Evolutionary conservation across 164 flowering plant species (phyloP).

Genomic region (Protea cynaroides): DNA sequence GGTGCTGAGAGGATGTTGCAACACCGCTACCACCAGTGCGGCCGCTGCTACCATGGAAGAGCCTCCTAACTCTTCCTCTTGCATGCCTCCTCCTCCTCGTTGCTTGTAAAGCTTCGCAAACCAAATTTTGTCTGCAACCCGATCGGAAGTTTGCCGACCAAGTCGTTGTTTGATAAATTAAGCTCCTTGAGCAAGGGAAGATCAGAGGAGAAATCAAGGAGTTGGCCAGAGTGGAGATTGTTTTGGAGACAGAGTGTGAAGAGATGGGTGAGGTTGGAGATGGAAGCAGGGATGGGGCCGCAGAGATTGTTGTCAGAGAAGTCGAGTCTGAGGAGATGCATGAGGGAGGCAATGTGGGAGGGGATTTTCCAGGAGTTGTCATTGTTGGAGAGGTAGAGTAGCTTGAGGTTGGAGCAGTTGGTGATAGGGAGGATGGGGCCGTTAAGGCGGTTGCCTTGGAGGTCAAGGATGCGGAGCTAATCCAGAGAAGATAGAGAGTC

Average conservation of each 20-base stretch:
- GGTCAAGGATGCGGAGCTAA: conserved; percentile 79
- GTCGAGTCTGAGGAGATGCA: conserved; percentile 59
- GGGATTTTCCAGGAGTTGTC: conserved; percentile 83
- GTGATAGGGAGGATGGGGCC: conserved; percentile 55
- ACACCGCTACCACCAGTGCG: too few relatives aligned
- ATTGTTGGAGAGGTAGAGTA: conserved; percentile 67
- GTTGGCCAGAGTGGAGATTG: conserved; percentile 62
- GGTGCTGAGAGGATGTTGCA: too few relatives aligned
- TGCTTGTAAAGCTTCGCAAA: conserved; percentile 51
- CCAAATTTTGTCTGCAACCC: conserved; percentile 39
- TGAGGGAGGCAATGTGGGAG: conserved; percentile 32
- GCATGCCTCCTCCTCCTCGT: too few relatives aligned
- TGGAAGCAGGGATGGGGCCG: conserved; percentile 46
- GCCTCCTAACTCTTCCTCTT: too few relatives aligned
- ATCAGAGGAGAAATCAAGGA: conserved; percentile 36
- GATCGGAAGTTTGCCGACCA: conserved; percentile 53
- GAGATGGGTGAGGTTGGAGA: conserved; percentile 38
- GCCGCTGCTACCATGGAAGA: too few relatives aligned
- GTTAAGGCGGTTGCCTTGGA: conserved; percentile 74
- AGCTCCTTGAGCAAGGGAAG: conserved; percentile 36
- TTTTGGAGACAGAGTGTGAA: conserved; percentile 61
- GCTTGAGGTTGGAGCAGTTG: conserved; percentile 56
- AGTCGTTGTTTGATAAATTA: conserved; percentile 67
- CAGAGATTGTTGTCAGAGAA: conserved; percentile 75
- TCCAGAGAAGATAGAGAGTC: conserved; percentile 51